phyloP scores from a whole-genome alignment of 768 basidiomycete genomes.

The Lactarius deliciosus region DNA sequence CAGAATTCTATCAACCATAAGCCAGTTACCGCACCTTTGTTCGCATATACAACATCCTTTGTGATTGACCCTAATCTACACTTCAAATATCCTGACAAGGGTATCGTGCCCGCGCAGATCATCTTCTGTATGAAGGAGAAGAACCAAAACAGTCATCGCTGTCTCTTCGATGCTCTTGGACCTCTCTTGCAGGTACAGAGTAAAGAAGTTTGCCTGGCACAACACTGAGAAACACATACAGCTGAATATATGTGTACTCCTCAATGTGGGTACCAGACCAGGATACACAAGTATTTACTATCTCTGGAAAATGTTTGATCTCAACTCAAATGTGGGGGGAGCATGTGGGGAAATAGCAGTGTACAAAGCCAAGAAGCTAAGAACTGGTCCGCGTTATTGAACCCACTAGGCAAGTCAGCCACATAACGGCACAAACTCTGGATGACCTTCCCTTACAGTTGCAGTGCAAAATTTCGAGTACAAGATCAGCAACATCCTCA shows the following conservation, averaged over 20 bases:
- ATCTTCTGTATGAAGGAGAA: slow-evolving; percentile 90
- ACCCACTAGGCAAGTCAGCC: slow-evolving; percentile 66
- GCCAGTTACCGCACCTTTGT: slow-evolving; percentile 71
- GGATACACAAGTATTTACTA: no score
- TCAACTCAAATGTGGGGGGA: no score
- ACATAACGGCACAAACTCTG: background rate
- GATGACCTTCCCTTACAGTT: slow-evolving; percentile 43
- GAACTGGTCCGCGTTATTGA: slow-evolving; percentile 69
- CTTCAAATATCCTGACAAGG: slow-evolving; percentile 88
- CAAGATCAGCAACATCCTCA: slow-evolving; percentile 86
- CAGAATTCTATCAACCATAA: slow-evolving; percentile 68
- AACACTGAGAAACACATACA: slow-evolving; percentile 33
- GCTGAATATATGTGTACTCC: slow-evolving; percentile 89
- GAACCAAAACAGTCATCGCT: slow-evolving; percentile 92
- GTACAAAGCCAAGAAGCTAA: slow-evolving; percentile 77
- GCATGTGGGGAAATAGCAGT: no score
- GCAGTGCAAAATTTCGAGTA: slow-evolving; percentile 97
- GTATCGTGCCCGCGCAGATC: slow-evolving; percentile 92
- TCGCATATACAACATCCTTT: slow-evolving; percentile 85
- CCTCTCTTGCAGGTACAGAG: slow-evolving; percentile 67
- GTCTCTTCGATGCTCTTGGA: slow-evolving; percentile 96
- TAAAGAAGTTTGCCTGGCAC: background rate
- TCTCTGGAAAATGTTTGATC: no score
- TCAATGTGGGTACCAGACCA: slow-evolving; percentile 96
- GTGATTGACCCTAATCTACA: slow-evolving; percentile 75